These are phyloP conservation scores for Neoarthrinium moseri DNA, from an alignment of 2,329 filamentous ascomycete genomes.

Conservation along the genomic window DNA sequence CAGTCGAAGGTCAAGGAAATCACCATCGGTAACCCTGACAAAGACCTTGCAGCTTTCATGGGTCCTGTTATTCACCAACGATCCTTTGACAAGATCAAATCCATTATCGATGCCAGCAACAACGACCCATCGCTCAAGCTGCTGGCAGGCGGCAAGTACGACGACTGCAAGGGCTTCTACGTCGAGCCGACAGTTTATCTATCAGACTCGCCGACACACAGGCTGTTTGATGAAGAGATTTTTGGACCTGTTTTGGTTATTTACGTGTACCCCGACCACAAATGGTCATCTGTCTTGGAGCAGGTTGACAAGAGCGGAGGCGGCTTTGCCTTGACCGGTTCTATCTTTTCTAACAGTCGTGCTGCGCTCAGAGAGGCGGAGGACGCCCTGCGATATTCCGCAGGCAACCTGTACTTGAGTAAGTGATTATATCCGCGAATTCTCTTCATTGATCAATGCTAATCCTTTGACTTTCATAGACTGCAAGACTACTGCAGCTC, in stretches of 20 bases:
- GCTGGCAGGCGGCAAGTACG: slow-evolving; percentile 43
- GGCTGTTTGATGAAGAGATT: slow-evolving; percentile 44
- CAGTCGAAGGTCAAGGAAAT: slow-evolving; percentile 22
- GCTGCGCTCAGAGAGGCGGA: slow-evolving; percentile 48
- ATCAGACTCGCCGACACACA: slow-evolving; percentile 38
- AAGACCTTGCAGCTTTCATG: slow-evolving; percentile 38
- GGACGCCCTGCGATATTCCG: slow-evolving; percentile 49
- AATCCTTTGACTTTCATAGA: slow-evolving; percentile 19
- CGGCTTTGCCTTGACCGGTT: slow-evolving; percentile 45
- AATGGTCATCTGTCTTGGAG: slow-evolving; percentile 31
- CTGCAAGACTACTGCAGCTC: slow-evolving; percentile 55
- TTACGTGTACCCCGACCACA: slow-evolving; percentile 46
- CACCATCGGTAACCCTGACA: slow-evolving; percentile 29
- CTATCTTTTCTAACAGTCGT: slow-evolving; percentile 48
- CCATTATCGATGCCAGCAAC: slow-evolving; percentile 43
- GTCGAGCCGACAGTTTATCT: slow-evolving; percentile 47
- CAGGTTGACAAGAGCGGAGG: slow-evolving; percentile 38
- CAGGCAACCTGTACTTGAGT: slow-evolving; percentile 56
- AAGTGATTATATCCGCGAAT: background rate
- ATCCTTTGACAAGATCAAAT: slow-evolving; percentile 44
- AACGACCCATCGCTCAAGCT: slow-evolving; percentile 39
- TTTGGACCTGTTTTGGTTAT: slow-evolving; percentile 46
- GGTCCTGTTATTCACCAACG: slow-evolving; percentile 48
- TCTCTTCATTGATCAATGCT: background rate
- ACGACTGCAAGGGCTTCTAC: slow-evolving; percentile 40